Evolutionary conservation across 2,329 filamentous ascomycete genomes (phyloP), one percentile per base, ranked within the genome.

Genomic region (Colletotrichum sp.): DNA sequence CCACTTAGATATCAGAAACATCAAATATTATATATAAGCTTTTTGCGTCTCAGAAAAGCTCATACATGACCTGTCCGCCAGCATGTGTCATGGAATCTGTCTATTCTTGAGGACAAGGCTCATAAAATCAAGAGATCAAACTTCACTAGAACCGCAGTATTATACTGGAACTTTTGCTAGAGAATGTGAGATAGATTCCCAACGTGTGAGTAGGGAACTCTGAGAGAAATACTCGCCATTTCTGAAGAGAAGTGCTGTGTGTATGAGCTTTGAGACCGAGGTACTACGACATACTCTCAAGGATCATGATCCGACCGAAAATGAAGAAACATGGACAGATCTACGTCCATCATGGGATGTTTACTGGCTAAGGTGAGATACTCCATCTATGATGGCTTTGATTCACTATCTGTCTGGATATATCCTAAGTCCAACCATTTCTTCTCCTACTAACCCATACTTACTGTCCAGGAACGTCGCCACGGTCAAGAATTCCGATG

Each of bases 121-220:
- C 16, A 6, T n/a, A 44, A 3, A 10, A 5, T n/a, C 16, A 2
- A 18, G 8, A 44, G 16, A 44, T 44, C 16, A 44, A 6, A 5
- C 16, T 44, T 1, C 1, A 44, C 16, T n/a, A 18, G 39, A 44
- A 18, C 3, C 39, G 2, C 8, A 9, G 0, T 10, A 44, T 3
- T 5, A 44, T 44, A 3, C 18, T 3, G 18, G 9, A n/a, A n/a
- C 6, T 1, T 9, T 6, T 6, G 3, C 8, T 6, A n/a, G 18
- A n/a, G 39, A 4, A 10, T n/a, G 9, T 6, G 39, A 44, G 18
- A 44, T 10, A 12, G 5, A 44, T 44, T 1, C 10, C 5, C 9
- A n/a, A 12, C 9, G 39, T n/a, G 5, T 12, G 10, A n/a, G 5
- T 44, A 3, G 5, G 6, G 9, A 44, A n/a, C 5, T 1, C 8